Percentiles rank a stretch among this genome's conserved stretches.
Conservation (phyloP, 2,329 filamentous ascomycete genomes). For the Colletotrichum siamense region DNA sequence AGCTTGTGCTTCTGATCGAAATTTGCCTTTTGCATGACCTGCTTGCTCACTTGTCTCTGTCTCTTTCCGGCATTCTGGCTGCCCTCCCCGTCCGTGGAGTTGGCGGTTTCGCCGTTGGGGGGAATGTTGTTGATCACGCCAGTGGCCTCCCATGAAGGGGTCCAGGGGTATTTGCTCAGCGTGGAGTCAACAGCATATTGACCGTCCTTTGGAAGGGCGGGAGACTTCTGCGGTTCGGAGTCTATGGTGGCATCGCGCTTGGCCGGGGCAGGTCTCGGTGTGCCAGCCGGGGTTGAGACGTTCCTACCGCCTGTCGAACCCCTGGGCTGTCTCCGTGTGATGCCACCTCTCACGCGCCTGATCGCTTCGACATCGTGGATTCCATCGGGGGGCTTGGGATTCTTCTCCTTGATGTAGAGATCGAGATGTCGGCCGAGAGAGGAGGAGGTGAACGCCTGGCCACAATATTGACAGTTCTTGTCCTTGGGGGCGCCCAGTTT, state of each 20-base stretch:
- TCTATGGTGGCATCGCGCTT: constrained; percentile 32
- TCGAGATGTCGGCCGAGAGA: constrained; percentile 93
- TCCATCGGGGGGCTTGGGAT: constrained; percentile 85
- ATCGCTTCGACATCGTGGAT: constrained; percentile 92
- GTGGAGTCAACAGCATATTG: constrained; percentile 50
- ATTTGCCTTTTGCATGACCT: constrained; percentile 62
- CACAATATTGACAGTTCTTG: constrained; percentile 86
- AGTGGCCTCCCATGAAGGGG: constrained; percentile 76
- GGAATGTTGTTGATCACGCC: constrained; percentile 80
- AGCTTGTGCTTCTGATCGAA: constrained; percentile 68
- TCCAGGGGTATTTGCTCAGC: constrained; percentile 59
- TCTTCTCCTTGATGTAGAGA: constrained; percentile 91
- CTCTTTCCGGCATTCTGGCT: constrained; percentile 40
- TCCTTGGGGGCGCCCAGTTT: constrained; percentile 71
- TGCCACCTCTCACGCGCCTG: constrained; percentile 78
- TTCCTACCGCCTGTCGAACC: constrained; percentile 66
- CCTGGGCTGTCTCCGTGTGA: constrained; percentile 85
- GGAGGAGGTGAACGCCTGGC: constrained; percentile 90
- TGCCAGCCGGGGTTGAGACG: constrained; percentile 63
- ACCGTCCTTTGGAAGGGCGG: constrained; percentile 46
- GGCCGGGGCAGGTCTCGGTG: constrained; percentile 46
- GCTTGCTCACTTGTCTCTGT: constrained; percentile 52
- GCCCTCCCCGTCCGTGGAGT: constrained; percentile 28
- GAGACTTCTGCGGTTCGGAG: constrained; percentile 38
- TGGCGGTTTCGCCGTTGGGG: constrained; percentile 28